These are phyloP conservation scores for Microdochium trichocladiopsis DNA, from an alignment of 2,329 filamentous ascomycete species.

Conservation along the genomic window DNA sequence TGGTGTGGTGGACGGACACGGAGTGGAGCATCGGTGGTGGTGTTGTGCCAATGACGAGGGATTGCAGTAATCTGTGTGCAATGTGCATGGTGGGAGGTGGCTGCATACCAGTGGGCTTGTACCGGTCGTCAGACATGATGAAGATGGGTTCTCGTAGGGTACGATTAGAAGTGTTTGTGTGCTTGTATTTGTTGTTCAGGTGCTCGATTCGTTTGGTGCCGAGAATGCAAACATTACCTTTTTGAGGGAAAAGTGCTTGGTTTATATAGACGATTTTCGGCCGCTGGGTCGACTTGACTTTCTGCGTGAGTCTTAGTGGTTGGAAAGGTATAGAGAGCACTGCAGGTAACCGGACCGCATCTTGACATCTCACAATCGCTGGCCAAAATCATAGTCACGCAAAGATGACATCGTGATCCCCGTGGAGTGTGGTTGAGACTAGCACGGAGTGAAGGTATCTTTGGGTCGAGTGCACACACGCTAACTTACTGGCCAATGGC, in stretches of 20 bases:
- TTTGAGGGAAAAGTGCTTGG: not conserved
- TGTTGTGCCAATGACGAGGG: no score
- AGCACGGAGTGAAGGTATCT: not conserved
- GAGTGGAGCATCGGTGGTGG: not conserved
- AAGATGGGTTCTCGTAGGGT: constrained; percentile 7
- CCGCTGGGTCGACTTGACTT: not conserved
- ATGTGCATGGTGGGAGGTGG: not conserved
- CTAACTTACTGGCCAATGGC: not conserved
- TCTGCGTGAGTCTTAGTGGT: not conserved
- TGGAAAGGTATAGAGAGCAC: not conserved
- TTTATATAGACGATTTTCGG: not conserved
- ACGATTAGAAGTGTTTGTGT: not conserved
- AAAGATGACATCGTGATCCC: not conserved
- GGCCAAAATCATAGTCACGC: not conserved
- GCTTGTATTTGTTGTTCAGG: not conserved
- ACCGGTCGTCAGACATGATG: constrained; percentile 12
- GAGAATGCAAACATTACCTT: not conserved
- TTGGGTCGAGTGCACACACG: not conserved
- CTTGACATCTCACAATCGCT: not conserved
- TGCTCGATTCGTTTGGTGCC: not conserved
- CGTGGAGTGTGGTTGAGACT: not conserved
- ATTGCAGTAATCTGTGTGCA: not conserved
- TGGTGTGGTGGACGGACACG: not conserved
- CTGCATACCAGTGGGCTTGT: constrained; percentile 10
- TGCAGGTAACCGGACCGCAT: not conserved